These are phyloP conservation scores for Saccharum hybrid DNA, from an alignment of 202 grass and related monocot species.

Conservation along the genomic window DNA sequence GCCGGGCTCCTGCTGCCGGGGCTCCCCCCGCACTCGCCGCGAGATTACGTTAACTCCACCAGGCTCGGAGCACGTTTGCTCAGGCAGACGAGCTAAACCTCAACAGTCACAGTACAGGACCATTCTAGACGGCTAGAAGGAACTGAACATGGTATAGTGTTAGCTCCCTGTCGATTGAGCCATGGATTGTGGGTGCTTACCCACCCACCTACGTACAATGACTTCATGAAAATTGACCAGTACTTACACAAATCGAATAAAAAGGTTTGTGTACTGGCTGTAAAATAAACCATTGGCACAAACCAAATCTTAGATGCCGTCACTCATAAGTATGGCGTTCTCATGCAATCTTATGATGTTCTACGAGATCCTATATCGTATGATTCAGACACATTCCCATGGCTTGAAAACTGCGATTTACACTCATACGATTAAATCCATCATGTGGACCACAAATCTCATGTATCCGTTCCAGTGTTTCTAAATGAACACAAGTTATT, in stretches of 20 bases:
- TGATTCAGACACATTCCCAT: neutral
- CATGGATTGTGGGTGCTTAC: neutral
- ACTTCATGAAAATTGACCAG: neutral
- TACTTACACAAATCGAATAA: neutral
- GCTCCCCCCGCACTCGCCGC: slow-evolving; percentile 60
- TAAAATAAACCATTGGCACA: neutral
- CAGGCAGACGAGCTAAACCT: neutral
- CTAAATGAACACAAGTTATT: neutral
- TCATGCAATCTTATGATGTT: neutral
- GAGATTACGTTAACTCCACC: slow-evolving; percentile 73
- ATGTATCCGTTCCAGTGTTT: neutral
- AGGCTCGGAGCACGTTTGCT: slow-evolving; percentile 51
- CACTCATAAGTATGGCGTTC: neutral
- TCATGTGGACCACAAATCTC: neutral
- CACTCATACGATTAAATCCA: neutral
- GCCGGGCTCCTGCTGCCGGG: slow-evolving; percentile 70
- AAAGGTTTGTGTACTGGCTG: neutral
- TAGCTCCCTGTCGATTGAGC: neutral
- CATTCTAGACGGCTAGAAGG: neutral
- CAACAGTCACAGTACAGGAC: neutral
- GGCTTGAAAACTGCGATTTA: no score
- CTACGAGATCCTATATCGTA: neutral
- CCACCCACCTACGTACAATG: neutral
- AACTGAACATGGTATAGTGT: neutral
- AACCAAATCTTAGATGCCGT: no score